phyloP scores from a whole-genome alignment of 768 basidiomycete genomes.

The Termitomyces sp. region DNA sequence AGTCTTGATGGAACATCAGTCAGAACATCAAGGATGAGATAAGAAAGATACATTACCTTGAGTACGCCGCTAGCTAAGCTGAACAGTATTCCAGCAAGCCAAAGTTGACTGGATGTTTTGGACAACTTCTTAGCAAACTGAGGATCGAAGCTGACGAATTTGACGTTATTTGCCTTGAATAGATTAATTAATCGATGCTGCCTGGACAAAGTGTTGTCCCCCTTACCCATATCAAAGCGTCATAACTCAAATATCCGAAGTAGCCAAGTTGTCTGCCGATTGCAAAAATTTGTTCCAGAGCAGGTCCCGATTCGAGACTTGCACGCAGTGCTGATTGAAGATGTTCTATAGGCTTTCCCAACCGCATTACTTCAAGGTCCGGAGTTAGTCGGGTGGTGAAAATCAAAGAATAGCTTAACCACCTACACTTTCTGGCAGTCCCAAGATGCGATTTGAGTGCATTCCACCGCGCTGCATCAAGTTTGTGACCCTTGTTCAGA shows the following conservation, averaged over 20 bases:
- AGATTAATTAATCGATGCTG: neutral
- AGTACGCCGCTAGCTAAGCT: constrained; percentile 66
- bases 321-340: constrained; percentile 84
- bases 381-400: constrained; percentile 2
- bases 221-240: constrained; percentile 82
- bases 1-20: constrained; percentile 32
- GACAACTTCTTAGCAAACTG: constrained; percentile 54
- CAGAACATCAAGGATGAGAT: neutral
- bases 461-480: constrained; percentile 70
- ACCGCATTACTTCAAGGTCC: constrained; percentile 66
- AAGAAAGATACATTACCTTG: constrained; percentile 42
- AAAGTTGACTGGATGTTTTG: constrained; percentile 74
- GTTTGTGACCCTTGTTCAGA: constrained; percentile 60
- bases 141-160: constrained; percentile 56
- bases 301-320: constrained; percentile 43
- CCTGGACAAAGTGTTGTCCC: neutral
- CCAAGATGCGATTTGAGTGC: constrained; percentile 85
- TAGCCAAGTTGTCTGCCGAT: constrained; percentile 84
- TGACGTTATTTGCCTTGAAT: constrained; percentile 57
- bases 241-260: constrained; percentile 81
- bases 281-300: constrained; percentile 70
- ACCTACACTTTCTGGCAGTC: constrained; percentile 74
- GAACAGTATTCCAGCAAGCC: constrained; percentile 82
- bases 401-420: constrained; percentile 15
- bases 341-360: constrained; percentile 93